These are phyloP conservation scores for Macrolepiota fuliginosa DNA, from an alignment of 768 basidiomycete genomes.

Conservation along the genomic window DNA sequence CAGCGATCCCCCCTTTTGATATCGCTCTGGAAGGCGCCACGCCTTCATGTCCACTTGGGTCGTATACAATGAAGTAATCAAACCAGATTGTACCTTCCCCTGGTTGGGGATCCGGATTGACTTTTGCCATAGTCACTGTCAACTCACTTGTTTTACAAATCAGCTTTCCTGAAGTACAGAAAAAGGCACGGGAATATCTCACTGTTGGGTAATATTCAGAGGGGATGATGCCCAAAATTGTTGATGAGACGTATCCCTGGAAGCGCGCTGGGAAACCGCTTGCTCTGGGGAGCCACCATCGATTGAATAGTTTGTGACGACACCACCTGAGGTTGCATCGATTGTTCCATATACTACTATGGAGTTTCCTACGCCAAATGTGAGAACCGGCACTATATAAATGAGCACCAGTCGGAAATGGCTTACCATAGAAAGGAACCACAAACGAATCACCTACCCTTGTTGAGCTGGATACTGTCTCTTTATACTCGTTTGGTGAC, in stretches of 20 bases:
- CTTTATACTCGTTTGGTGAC: conserved; percentile 20
- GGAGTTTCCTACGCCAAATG: conserved; percentile 22
- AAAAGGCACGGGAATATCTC: conserved; percentile 14
- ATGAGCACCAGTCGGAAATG: not conserved
- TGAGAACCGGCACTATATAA: not conserved
- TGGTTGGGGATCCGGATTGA: conserved; percentile 22
- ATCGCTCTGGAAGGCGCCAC: conserved; percentile 6
- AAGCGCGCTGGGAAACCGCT: conserved; percentile 24
- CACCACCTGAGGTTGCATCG: conserved; percentile 33
- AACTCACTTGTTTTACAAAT: conserved; percentile 23
- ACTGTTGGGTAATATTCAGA: conserved; percentile 29
- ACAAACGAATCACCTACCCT: conserved; percentile 30
- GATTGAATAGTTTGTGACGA: conserved; percentile 32
- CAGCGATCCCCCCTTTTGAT: conserved; percentile 26
- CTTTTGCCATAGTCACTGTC: conserved; percentile 31
- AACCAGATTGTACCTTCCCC: conserved; percentile 42
- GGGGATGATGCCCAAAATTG: conserved; percentile 29
- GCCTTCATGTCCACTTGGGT: conserved; percentile 20
- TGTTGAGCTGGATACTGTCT: conserved; percentile 32
- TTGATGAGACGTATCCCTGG: conserved; percentile 27
- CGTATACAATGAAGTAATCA: conserved; percentile 34
- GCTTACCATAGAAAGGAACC: conserved; percentile 31
- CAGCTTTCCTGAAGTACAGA: not conserved
- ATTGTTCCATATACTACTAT: conserved; percentile 34
- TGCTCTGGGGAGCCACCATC: conserved; percentile 26